These are phyloP conservation scores for Herpomyces periplanetae DNA, from an alignment of 2,329 filamentous ascomycete genomes.

Conservation along the genomic window DNA sequence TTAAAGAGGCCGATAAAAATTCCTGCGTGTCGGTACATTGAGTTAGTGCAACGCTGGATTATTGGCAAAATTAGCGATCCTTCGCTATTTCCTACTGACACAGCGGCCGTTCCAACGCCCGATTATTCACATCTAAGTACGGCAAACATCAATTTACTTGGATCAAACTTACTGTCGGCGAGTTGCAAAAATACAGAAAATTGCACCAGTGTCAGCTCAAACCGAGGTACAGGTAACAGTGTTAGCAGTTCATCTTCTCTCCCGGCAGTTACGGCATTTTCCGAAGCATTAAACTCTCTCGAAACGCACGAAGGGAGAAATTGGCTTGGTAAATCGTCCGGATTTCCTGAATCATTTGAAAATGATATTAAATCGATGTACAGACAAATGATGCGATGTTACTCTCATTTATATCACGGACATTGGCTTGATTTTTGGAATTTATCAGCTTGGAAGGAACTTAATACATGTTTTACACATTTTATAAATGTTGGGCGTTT, in stretches of 20 bases:
- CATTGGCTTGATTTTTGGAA: constrained; percentile 60
- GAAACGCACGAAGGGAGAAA: constrained; percentile 22
- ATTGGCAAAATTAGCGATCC: constrained; percentile 73
- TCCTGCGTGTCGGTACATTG: constrained; percentile 69
- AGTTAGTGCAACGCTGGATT: constrained; percentile 86
- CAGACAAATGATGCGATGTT: constrained; percentile 93
- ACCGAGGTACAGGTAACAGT: neutral
- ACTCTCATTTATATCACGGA: constrained; percentile 87
- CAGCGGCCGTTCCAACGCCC: constrained; percentile 23
- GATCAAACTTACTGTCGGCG: too few species aligned
- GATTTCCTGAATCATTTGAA: constrained; percentile 14
- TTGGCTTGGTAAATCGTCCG: constrained; percentile 68
- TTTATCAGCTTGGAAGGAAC: constrained; percentile 33
- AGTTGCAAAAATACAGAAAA: too few species aligned
- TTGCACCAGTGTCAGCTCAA: too few species aligned
- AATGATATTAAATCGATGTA: constrained; percentile 74
- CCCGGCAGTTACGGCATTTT: constrained; percentile 9
- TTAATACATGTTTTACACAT: constrained; percentile 60
- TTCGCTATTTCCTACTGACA: constrained; percentile 58
- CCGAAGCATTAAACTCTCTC: constrained; percentile 12
- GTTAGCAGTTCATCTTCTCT: constrained; percentile 5
- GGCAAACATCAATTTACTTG: constrained; percentile 14
- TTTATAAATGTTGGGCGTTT: constrained; percentile 14
- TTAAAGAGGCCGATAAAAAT: constrained; percentile 61
- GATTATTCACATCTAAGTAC: constrained; percentile 17